Base-by-base conservation (phyloP, 1,284 basidiomycete species). In the Trametes versicolor region DNA sequence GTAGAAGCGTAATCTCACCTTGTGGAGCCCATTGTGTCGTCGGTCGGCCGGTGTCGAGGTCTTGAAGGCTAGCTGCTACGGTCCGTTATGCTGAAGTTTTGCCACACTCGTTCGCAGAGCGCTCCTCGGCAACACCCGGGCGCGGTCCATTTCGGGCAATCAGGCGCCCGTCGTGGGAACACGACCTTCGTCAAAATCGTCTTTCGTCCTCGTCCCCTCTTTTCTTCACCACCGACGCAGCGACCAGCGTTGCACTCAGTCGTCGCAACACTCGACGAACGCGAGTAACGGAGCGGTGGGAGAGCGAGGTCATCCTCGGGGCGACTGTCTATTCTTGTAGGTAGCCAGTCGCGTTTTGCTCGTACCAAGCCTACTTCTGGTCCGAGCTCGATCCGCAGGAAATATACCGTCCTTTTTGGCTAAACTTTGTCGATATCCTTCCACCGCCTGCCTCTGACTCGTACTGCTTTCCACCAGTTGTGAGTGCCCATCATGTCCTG, bases 1-100 rank as follows among this genome's bases (percentile, higher is more conserved):
- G 39, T 7, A 62, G 58, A 51, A 65, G 37, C 61, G 51, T 65
- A 74, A 66, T 78, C 89, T 85, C 80, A 91, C 89, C 89, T 89
- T 81, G 89, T 91, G 70, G 89, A 91, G 75, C 89, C 89, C 89
- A 91, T 91, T 82, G 62, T 71, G 82, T 86, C 73, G 73, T 76
- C 74, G 74, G 72, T 67, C 72, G 72, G 70, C 73, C 75, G 70
- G 65, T 76, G 71, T 76, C 73, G 73, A 67, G 67, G 75, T 76
- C 74, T 66, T 63, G 66, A 63, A 70, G 56, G 49, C 64, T 67
- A 67, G 65, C 62, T 64, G 65, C 59, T 67, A 58, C 56, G 25
- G 65, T 63, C 55, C 36, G 54, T 41, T 48, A 29, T 50, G 32
- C 52, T 45, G 56, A 62, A 60, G 57, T 41, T 66, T 64, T 57